Evolutionary conservation across 192 early-diverging fungal species (phyloP).

Genomic region (Rhizophagus prolifer): DNA sequence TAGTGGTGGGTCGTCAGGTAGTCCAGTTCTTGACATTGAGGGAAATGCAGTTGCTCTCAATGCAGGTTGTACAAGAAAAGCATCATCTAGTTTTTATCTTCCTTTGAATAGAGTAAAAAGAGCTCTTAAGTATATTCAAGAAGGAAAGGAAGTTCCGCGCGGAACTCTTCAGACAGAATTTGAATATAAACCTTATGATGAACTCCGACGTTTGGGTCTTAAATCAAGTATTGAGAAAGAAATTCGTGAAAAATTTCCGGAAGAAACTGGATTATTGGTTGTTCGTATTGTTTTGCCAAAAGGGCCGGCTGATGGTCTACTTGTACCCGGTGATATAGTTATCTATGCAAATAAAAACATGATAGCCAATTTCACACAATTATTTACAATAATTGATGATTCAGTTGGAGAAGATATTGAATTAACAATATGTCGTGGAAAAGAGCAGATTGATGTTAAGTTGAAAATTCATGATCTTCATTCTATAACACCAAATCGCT

Average conservation of each 20-base stretch:
- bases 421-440: conserved; percentile 60
- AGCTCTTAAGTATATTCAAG: conserved; percentile 59
- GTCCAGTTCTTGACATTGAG: conserved; percentile 74
- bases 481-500: conserved; percentile 76
- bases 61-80: conserved; percentile 61
- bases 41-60: conserved; percentile 76
- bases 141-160: conserved; percentile 58
- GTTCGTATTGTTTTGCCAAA: conserved; percentile 64
- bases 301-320: conserved; percentile 60
- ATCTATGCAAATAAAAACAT: conserved; percentile 61
- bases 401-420: conserved; percentile 50
- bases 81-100: conserved; percentile 72
- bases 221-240: conserved; percentile 62
- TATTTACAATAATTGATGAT: conserved; percentile 64
- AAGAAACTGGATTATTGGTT: conserved; percentile 69
- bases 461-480: conserved; percentile 68
- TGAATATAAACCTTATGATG: conserved; percentile 68
- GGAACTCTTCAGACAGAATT: conserved; percentile 77
- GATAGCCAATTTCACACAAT: conserved; percentile 68
- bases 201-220: conserved; percentile 68
- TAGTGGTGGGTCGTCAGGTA: conserved; percentile 76
- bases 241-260: conserved; percentile 60
- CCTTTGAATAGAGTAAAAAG: conserved; percentile 75
- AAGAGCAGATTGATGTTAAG: conserved; percentile 45
- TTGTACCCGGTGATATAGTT: conserved; percentile 73